Conservation (phyloP, 1,139 yeast genomes). For the Saccharomycopsis crataegensis region DNA sequence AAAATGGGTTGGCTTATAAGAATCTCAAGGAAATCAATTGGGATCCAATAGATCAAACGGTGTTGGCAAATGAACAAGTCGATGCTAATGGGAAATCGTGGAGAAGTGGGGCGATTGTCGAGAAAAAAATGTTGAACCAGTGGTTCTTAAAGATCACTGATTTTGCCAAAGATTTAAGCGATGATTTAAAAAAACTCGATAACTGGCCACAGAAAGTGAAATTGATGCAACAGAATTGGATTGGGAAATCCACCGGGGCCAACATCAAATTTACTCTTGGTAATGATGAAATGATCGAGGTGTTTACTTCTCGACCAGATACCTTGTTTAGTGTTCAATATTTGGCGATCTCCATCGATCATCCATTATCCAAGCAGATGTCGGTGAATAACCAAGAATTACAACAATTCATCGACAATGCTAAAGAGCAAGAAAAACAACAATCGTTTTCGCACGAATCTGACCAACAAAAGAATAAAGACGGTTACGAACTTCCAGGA, state of each 20-base stretch:
- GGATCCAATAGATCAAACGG: conserved; percentile 96
- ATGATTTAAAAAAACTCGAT: conserved; percentile 51
- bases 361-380: conserved; percentile 44
- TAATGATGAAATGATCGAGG: conserved; percentile 31
- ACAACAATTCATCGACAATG: conserved; percentile 36
- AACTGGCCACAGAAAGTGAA: conserved; percentile 89
- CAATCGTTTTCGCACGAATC: conserved; percentile 4
- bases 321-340: conserved; percentile 79
- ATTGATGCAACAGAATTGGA: conserved; percentile 90
- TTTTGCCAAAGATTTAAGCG: conserved; percentile 58
- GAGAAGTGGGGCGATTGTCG: conserved; percentile 95
- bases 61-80: conserved; percentile 93
- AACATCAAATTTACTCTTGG: conserved; percentile 42
- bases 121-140: conserved; percentile 69
- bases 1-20: conserved; percentile 77
- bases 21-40: conserved; percentile 87
- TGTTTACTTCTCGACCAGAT: conserved; percentile 86
- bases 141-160: conserved; percentile 91
- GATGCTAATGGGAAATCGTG: conserved; percentile 86
- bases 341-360: conserved; percentile 67
- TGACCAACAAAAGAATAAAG: conserved; percentile 39
- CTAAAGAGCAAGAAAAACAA: conserved; percentile 26
- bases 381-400: conserved; percentile 36
- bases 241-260: conserved; percentile 82
- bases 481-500: conserved; percentile 46